These are phyloP conservation scores for Gymnopus androsaceus DNA, from an alignment of 1,284 basidiomycete genomes.

Conservation along the genomic window DNA sequence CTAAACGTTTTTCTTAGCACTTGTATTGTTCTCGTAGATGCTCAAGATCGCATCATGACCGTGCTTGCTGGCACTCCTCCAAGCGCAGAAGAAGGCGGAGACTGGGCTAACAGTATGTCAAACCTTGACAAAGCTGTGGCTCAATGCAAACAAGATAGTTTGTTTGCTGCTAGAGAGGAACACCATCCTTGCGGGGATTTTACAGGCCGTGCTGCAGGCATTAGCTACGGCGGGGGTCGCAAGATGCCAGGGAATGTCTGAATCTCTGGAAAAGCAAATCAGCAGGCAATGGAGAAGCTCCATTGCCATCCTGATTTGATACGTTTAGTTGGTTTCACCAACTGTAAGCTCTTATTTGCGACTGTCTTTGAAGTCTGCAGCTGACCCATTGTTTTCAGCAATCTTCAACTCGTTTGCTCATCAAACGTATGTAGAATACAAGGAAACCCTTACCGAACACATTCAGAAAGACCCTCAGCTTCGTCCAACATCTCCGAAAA, in stretches of 20 bases:
- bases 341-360: neutral
- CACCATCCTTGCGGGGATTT: conserved; percentile 13
- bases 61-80: neutral
- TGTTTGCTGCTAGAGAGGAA: neutral
- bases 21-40: neutral
- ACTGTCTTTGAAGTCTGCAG: neutral
- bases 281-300: neutral
- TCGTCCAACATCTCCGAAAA: neutral
- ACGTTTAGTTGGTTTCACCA: neutral
- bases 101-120: neutral
- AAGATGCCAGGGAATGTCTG: neutral
- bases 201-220: neutral
- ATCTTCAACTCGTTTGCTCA: neutral
- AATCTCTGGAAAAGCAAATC: neutral
- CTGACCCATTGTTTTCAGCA: neutral
- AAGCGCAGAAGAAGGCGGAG: neutral
- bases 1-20: neutral
- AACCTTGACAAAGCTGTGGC: neutral
- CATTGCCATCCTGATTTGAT: neutral
- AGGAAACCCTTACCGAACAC: neutral
- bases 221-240: conserved; percentile 14
- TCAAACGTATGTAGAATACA: neutral
- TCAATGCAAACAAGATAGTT: neutral
- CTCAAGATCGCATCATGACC: neutral
- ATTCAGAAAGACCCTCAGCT: neutral